phyloP scores from a whole-genome alignment of 108 stramenopile genomes.

The Parietichytrium sp. region DNA sequence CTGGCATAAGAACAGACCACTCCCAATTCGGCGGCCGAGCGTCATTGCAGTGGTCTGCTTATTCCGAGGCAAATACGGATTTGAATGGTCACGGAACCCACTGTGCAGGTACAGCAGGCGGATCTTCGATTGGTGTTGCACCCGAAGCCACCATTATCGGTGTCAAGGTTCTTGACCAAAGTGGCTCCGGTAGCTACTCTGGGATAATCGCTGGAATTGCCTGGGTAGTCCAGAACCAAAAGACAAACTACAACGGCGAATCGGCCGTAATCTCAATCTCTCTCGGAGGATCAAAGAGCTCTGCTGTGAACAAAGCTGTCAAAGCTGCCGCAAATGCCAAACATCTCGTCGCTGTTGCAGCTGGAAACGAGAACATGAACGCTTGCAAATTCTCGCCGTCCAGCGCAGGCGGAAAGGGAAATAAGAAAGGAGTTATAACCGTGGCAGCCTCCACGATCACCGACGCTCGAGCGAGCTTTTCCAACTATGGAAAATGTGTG shows the following conservation, averaged over 20 bases:
- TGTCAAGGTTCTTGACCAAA: background rate
- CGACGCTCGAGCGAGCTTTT: background rate
- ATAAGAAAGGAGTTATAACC: too few species aligned
- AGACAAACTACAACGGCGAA: background rate
- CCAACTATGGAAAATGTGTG: background rate
- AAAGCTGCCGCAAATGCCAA: background rate
- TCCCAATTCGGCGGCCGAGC: background rate
- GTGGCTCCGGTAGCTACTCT: background rate
- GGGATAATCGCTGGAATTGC: background rate
- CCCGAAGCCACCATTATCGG: background rate
- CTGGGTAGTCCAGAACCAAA: background rate
- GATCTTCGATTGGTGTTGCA: background rate
- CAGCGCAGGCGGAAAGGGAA: background rate
- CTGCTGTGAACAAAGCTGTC: background rate
- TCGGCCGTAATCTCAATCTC: background rate
- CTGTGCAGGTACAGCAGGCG: background rate
- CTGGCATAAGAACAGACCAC: background rate
- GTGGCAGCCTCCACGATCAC: background rate
- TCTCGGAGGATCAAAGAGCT: background rate
- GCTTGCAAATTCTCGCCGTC: background rate
- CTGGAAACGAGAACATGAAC: background rate
- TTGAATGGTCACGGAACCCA: constrained; percentile 23
- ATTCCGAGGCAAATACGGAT: background rate
- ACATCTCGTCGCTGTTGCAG: constrained; percentile 2
- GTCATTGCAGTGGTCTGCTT: background rate